Base-by-base conservation (phyloP, 2,329 filamentous ascomycete genomes). In the Apiospora aurea region DNA sequence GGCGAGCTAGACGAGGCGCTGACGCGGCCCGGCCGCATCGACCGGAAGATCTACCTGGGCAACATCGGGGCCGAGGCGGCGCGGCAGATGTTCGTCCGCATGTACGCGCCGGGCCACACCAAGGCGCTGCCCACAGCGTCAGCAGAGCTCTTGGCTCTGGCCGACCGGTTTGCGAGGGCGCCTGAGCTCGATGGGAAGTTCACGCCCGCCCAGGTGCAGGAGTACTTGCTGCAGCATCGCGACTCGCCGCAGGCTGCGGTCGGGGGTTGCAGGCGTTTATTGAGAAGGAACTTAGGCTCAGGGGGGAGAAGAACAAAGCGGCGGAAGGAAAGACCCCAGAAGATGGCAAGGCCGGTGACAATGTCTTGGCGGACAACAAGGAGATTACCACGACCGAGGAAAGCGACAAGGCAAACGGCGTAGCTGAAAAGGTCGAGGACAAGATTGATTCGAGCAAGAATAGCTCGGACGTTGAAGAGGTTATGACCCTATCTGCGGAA, bases 21-120 rank as follows among this genome's bases (percentile, higher is more conserved):
- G 1, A 84, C 91, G 24, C 84, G 90, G 0, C 89, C 90, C 0
- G 90, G 90, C 0, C 83, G 92, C 2, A 88, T 94, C 0, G 92
- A 94, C 75, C 85, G 89, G 80, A 88, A 87, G 72, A 86, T 94
- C 11, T 80, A 84, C 18, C 90, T 94, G 69, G 83, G 83, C 43
- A 82, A 85, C 73, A 86, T 87, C 43, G 84, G 82, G 61, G 80
- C 74, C n/a, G 75, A 78, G 46, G 85, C 84, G 16, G 82, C 85
- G 10, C 81, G 82, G 68, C 80, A 84, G 6, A 86, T 87, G 85
- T 86, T 86, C 69, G 69, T 83, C 3, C 82, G 84, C 74, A 86
- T 87, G 84, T 86, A 83, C 70, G 79, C 80, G 0, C 78, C 81
- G 0, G 83, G 83, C 18, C 73, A 73, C 8, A 57, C 74, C 4